Base-by-base conservation (phyloP, 2,329 filamentous ascomycete genomes). In the Lachnum nothofagi region DNA sequence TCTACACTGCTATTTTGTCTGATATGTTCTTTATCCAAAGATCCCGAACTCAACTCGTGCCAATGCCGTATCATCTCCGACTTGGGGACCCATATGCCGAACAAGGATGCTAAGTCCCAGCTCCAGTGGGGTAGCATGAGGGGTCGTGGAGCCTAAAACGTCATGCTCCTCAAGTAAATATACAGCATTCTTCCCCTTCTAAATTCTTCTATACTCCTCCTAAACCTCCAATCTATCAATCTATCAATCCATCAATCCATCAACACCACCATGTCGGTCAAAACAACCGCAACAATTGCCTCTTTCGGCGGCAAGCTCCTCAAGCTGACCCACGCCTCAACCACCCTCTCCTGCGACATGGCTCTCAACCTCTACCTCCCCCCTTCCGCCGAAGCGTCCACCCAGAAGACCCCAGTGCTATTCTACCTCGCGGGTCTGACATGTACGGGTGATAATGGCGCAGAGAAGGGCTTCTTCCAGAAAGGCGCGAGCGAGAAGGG, bases 381-480 rank as follows among this genome's bases (percentile, higher is more conserved):
- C 20, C 82, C 88, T 2, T 76, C 83, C 62, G 81, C 87, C 48
- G 70, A 47, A 38, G 42, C 31, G 3, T 44, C 24, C 2, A 34
- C 51, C 77, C 54, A 61, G 68, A 86, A 86, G 62, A 82, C 89
- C 2, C 93, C 93, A 20, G 80, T 97, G 24, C 79, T 98, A 50
- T 83, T 96, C 72, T 98, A 91, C 71, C 83, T 98, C 51, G 91
- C 91, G 12, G 93, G 93, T 44, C 76, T 98, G 53, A 97, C 93
- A 53, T 98, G 93, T 76, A 91, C 90, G 1, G 90, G 88, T 29
- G 91, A 97, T 64, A 91, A 91, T 70, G 83, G 82, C 65, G 76
- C 84, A 25, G 81, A 91, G 63, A 85, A 86, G 66, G 93, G 91
- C 45, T 97, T 96, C 77, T 88, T 98, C 70, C 91, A 96, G 67